These are phyloP conservation scores for Exophiala calicioides DNA, from an alignment of 2,329 filamentous ascomycete genomes.

Conservation along the genomic window DNA sequence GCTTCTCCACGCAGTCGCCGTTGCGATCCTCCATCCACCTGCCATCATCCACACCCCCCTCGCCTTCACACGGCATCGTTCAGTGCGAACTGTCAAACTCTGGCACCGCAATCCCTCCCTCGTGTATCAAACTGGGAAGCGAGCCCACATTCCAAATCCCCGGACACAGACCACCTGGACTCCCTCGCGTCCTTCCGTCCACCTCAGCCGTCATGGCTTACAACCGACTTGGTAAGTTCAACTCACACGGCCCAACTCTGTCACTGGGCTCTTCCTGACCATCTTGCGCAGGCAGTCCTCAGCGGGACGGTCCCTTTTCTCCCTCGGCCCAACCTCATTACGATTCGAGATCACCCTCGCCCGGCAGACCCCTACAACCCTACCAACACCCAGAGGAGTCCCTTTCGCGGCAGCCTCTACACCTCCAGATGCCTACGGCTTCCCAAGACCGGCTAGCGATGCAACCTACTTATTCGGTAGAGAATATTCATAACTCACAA, in stretches of 20 bases:
- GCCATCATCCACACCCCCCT: no score
- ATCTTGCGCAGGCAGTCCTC: slow-evolving; percentile 32
- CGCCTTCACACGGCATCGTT: no score
- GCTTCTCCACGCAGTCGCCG: no score
- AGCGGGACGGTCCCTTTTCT: slow-evolving; percentile 44
- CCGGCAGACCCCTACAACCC: slow-evolving; percentile 70
- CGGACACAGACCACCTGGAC: slow-evolving; percentile 20
- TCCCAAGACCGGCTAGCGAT: slow-evolving; percentile 73
- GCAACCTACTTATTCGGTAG: slow-evolving; percentile 79
- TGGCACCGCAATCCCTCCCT: slow-evolving; percentile 9
- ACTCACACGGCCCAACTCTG: neutral
- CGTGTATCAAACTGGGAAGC: no score
- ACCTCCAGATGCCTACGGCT: slow-evolving; percentile 69
- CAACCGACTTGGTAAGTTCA: slow-evolving; percentile 68
- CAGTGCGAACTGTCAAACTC: no score
- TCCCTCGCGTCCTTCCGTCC: neutral
- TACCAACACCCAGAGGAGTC: slow-evolving; percentile 78
- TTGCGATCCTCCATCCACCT: no score
- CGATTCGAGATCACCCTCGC: slow-evolving; percentile 68
- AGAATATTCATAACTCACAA: slow-evolving; percentile 65
- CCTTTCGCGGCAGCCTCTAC: slow-evolving; percentile 38
- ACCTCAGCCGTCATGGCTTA: slow-evolving; percentile 61
- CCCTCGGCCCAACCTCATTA: slow-evolving; percentile 57
- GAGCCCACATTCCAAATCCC: slow-evolving; percentile 20
- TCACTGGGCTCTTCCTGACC: slow-evolving; percentile 18